Percentiles rank a stretch among this genome's conserved stretches.
phyloP scores from a whole-genome alignment of 1,139 yeast genomes.

The Ogataea hybrid region DNA sequence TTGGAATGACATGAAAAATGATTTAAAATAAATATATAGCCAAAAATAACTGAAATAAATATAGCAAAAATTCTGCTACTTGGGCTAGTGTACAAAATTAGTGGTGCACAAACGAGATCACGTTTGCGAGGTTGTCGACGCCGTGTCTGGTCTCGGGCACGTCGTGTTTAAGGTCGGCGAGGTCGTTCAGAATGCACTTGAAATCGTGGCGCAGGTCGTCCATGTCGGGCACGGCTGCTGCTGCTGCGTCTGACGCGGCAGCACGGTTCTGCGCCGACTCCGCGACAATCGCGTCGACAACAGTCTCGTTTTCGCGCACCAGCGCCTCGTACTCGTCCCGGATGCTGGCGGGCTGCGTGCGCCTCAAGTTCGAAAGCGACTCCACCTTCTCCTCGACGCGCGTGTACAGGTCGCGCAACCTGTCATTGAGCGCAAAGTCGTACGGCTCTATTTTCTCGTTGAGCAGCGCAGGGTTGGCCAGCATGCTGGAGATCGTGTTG shows the following conservation, averaged over 20 bases:
- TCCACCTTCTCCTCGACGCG: no score
- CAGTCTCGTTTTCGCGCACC: no score
- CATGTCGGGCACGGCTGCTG: slow-evolving; percentile 9
- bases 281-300: slow-evolving; percentile 14
- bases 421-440: no score
- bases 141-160: slow-evolving; percentile 15
- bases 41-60: neutral
- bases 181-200: slow-evolving; percentile 14
- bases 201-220: slow-evolving; percentile 15
- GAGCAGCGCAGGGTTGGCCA: no score
- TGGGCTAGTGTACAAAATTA: neutral
- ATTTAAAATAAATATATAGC: neutral
- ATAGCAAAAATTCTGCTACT: neutral
- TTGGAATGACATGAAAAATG: slow-evolving; percentile 4
- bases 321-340: no score
- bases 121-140: slow-evolving; percentile 19
- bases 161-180: slow-evolving; percentile 16
- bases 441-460: no score
- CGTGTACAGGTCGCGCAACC: no score
- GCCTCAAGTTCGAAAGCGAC: no score
- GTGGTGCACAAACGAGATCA: slow-evolving; percentile 16
- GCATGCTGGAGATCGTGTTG: no score
- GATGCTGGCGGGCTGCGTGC: no score
- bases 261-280: slow-evolving; percentile 2
- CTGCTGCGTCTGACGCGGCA: neutral